Conservation (phyloP, 228 moss, liverwort and hornwort genomes). For the Sphagnum magellanicum region DNA sequence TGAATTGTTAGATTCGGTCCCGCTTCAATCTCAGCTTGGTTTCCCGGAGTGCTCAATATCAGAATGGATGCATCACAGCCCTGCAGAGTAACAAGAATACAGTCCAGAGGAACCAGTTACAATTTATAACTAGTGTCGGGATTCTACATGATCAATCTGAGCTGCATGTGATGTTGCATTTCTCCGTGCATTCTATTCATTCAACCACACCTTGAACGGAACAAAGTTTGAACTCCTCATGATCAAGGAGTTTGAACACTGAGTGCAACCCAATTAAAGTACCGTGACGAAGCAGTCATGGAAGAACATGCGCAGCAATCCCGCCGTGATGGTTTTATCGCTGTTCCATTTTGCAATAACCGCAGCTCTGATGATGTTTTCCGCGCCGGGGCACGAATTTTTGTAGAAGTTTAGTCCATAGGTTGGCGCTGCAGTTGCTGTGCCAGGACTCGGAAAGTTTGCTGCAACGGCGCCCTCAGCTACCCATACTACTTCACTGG, state of each 20-base stretch:
- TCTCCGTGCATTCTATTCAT: no score
- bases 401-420: background rate
- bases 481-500: no score
- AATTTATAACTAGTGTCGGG: background rate
- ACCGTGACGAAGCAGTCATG: slow-evolving; percentile 2
- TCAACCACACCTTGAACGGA: background rate
- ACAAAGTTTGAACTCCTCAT: background rate
- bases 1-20: slow-evolving; percentile 30
- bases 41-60: slow-evolving; percentile 12
- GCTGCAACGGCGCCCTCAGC: no score
- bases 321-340: background rate
- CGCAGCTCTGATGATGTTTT: background rate
- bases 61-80: slow-evolving; percentile 49
- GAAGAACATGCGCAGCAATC: slow-evolving; percentile 2
- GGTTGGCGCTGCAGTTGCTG: no score
- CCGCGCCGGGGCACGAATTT: background rate
- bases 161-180: no score
- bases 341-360: background rate
- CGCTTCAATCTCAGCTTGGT: slow-evolving; percentile 20
- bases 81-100: slow-evolving; percentile 5
- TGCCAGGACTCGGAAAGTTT: no score
- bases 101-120: background rate
- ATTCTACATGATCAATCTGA: background rate
- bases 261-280: background rate
- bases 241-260: no score